phyloP scores from a whole-genome alignment of 352 stramenopile species.

The Phytophthora macrochlamydospora region DNA sequence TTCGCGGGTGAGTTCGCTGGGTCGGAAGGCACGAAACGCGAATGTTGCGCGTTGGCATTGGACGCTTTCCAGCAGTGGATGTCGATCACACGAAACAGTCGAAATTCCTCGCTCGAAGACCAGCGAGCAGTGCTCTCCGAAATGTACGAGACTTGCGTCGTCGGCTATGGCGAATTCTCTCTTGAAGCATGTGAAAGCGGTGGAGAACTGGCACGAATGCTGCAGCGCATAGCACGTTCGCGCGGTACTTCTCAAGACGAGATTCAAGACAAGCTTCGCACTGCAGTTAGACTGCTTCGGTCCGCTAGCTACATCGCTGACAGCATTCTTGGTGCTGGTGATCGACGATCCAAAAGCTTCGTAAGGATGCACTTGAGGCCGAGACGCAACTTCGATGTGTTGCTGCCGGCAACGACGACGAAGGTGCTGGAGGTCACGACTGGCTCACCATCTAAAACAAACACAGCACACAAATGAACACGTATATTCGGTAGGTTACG shows the following conservation, averaged over 20 bases:
- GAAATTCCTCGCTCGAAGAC: slow-evolving; percentile 36
- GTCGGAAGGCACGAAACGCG: slow-evolving; percentile 55
- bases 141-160: slow-evolving; percentile 46
- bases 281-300: slow-evolving; percentile 42
- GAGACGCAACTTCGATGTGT: slow-evolving; percentile 33
- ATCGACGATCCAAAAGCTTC: slow-evolving; percentile 51
- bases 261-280: slow-evolving; percentile 31
- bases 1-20: slow-evolving; percentile 63
- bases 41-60: slow-evolving; percentile 63
- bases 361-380: slow-evolving; percentile 54
- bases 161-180: slow-evolving; percentile 71
- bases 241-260: slow-evolving; percentile 5
- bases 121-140: slow-evolving; percentile 41
- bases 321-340: slow-evolving; percentile 55
- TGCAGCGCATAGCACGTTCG: slow-evolving; percentile 35
- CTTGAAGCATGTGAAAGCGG: slow-evolving; percentile 57
- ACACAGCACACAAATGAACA: not conserved
- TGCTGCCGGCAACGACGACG: slow-evolving; percentile 28
- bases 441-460: slow-evolving; percentile 56
- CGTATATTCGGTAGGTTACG: slow-evolving; percentile 32
- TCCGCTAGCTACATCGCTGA: slow-evolving; percentile 56
- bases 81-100: slow-evolving; percentile 8
- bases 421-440: slow-evolving; percentile 42
- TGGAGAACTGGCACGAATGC: slow-evolving; percentile 40
- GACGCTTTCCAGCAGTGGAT: slow-evolving; percentile 63